These are phyloP conservation scores for Aspergillus cavernicola DNA, from an alignment of 495 filamentous ascomycete species.

Conservation along the genomic window DNA sequence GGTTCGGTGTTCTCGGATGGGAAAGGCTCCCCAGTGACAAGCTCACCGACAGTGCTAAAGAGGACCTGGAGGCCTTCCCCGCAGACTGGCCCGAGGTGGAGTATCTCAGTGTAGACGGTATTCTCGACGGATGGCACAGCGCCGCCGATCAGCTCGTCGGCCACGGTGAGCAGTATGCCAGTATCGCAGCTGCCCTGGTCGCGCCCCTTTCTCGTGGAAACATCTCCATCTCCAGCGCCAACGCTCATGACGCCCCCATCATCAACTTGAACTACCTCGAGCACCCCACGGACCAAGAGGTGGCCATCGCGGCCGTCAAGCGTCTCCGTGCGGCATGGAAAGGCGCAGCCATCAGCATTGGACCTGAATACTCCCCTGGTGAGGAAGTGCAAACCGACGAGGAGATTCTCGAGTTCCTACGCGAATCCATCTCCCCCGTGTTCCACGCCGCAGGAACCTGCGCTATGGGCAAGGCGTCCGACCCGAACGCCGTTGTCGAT, in stretches of 20 bases:
- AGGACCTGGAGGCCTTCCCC: conserved; percentile 37
- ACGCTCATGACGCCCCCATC: conserved; percentile 42
- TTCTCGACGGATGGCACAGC: conserved; percentile 19
- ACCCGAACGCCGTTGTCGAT: conserved; percentile 54
- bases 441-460: conserved; percentile 52
- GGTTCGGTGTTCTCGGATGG: conserved; percentile 41
- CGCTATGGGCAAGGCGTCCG: conserved; percentile 46
- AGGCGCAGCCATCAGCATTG: background rate
- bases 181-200: conserved; percentile 37
- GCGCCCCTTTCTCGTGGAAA: conserved; percentile 50
- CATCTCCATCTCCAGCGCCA: conserved; percentile 44
- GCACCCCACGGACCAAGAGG: conserved; percentile 47
- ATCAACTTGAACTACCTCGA: conserved; percentile 56
- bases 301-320: conserved; percentile 50
- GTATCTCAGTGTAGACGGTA: conserved; percentile 30
- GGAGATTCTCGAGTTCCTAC: conserved; percentile 42
- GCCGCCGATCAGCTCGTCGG: conserved; percentile 9
- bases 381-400: conserved; percentile 27
- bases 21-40: conserved; percentile 40
- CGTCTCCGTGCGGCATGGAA: conserved; percentile 40
- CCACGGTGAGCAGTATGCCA: conserved; percentile 45
- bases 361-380: conserved; percentile 43
- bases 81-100: conserved; percentile 57
- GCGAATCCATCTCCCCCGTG: conserved; percentile 40
- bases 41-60: conserved; percentile 14